Base-by-base conservation (phyloP, 345 rosid genomes). In the Rhodamnia argentea region DNA sequence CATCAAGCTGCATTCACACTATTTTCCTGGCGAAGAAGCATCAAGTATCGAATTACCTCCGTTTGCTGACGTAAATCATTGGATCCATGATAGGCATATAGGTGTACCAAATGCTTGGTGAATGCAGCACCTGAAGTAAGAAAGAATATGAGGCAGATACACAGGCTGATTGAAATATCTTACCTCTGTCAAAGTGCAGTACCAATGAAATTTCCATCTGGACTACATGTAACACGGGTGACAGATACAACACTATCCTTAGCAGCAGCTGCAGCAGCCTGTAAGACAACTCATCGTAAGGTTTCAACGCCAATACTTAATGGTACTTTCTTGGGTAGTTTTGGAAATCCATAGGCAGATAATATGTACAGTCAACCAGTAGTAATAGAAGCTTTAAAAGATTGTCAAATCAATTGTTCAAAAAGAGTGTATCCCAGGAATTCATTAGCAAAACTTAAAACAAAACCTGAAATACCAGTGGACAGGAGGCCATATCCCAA, bases 191-290 rank as follows among this genome's bases (percentile, higher is more conserved):
- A 64, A 10, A 59, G 40, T 70, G 22, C 76, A 83, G 57, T 84
- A 81, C 83, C 82, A 64, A 59, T 64, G 70, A 92, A 92, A 32
- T 82, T 89, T 87, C 95, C 96, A 88, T 93, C 95, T 64, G 94
- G 91, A 88, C 95, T 93, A 94, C 96, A 94, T n/a, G 90, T 90
- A 81, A 93, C 93, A 13, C 93, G 93, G 59, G 86, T 92, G 85
- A 94, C 95, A 84, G 95, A 92, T 44, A 91, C 86, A 14, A 85
- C 85, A 62, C 90, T 58, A 60, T 93, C 94, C 83, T 89, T 94
- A 59, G 29, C 89, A 54, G 89, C 84, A 56, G 91, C 70, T 86
- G 91, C 90, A 52, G 84, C 84, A 70, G 81, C 47, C 81, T 70
- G 81, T 42, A 70, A 20, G 47, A 70, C 78, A 70, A 37, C 47